A percentile compares a stretch with the other conserved stretches of the same genome.
phyloP scores from a whole-genome alignment of 345 rosid species.

The sweet orange (Citrus sinensis) region DVS_A1.0 CM039165.1:33146501-33147000 shows the following conservation, averaged over 20 bases:
- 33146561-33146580: constrained; percentile 76
- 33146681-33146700: constrained; percentile 62
- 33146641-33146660: constrained; percentile 79
- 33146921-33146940: neutral
- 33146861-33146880: constrained; percentile 90
- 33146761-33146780: constrained; percentile 4
- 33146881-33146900: constrained; percentile 35
- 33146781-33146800: constrained; percentile 51
- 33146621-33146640: constrained; percentile 78
- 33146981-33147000: neutral
- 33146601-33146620: constrained; percentile 71
- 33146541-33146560: constrained; percentile 70
- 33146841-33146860: constrained; percentile 94
- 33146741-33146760: neutral
- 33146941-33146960: neutral
- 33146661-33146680: constrained; percentile 74
- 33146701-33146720: neutral
- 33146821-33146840: constrained; percentile 71
- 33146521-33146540: constrained; percentile 56
- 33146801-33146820: constrained; percentile 88
- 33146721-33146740: neutral
- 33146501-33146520: constrained; percentile 44
- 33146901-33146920: neutral
- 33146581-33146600: constrained; percentile 78
- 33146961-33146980: neutral